Base-by-base conservation (phyloP, 768 basidiomycete species). In the Leccinellum luteum region DNA sequence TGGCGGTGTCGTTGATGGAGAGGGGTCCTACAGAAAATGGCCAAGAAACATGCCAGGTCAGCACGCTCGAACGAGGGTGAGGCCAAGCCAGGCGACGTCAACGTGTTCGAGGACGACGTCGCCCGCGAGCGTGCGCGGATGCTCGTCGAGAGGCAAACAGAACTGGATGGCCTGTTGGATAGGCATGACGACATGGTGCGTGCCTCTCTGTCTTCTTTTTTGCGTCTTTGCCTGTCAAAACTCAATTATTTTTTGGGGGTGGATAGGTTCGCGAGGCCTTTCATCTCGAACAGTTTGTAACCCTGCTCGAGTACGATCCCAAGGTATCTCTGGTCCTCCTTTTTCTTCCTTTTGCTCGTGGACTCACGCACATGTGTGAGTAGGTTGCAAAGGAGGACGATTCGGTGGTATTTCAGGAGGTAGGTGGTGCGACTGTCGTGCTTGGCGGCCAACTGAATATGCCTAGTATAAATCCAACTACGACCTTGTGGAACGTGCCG, bases 231-330 rank as follows among this genome's bases (percentile, higher is more conserved):
- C 7, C 27, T 30, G 23, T 28, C 4, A 17, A 19, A 44, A 10
- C 27, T 44, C 21, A 45, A n/a, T 25, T 12, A 0, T 8, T 45
- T 45, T 45, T 23, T 13, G 7, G 17, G 25, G 48, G 57, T 14
- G 44, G 21, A 43, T 59, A 93, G 88, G 79, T 96, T 49, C 84
- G 94, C 58, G 92, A 98, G 72, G 78, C 84, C 57, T 98, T 95
- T 72, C 94, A 98, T 67, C 79, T 96, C 73, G 88, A 94, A 61
- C 78, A 87, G 57, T 95, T 89, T 68, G 81, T 85, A 3, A 85
- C 82, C 25, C 78, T 96, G 76, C 73, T 94, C 34, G 79, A 78
- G 19, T 98, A 85, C 69, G 81, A 95, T 71, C 94, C 94, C 9
- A 71, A 77, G 72, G 49, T 34, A 19, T 15, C 31, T 50, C 49